phyloP scores from a whole-genome alignment of 2,329 filamentous ascomycete genomes.

The Fusarium avenaceum region DNA sequence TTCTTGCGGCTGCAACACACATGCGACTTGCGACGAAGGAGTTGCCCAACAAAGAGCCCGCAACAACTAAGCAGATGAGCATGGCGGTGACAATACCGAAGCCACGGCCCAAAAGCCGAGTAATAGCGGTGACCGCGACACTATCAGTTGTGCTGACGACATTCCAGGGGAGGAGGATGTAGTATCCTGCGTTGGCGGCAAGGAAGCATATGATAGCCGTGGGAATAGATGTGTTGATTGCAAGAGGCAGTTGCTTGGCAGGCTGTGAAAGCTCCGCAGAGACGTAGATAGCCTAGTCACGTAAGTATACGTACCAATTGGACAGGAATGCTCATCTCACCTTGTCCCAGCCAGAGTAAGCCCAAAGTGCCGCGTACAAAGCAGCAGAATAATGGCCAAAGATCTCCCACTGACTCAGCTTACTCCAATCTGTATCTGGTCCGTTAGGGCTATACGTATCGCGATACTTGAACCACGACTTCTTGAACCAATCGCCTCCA shows the following conservation, averaged over 20 bases:
- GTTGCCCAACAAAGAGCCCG: slow-evolving; percentile 72
- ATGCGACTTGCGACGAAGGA: slow-evolving; percentile 73
- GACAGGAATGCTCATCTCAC: slow-evolving; percentile 52
- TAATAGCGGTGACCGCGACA: slow-evolving; percentile 72
- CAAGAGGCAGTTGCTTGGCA: slow-evolving; percentile 68
- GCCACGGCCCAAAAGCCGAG: slow-evolving; percentile 64
- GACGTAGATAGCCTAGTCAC: slow-evolving; percentile 65
- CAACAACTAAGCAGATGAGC: slow-evolving; percentile 71
- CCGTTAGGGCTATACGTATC: slow-evolving; percentile 65
- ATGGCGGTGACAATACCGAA: slow-evolving; percentile 68
- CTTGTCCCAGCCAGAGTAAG: slow-evolving; percentile 77
- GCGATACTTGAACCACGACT: slow-evolving; percentile 68
- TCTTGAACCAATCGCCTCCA: slow-evolving; percentile 65
- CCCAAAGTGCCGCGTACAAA: slow-evolving; percentile 73
- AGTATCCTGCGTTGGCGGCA: slow-evolving; percentile 72
- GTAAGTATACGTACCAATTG: neutral
- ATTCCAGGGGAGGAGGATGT: slow-evolving; percentile 72
- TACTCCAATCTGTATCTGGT: slow-evolving; percentile 62
- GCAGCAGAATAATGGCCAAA: slow-evolving; percentile 72
- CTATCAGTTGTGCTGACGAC: slow-evolving; percentile 70
- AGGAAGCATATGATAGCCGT: slow-evolving; percentile 72
- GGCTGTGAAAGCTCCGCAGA: slow-evolving; percentile 66
- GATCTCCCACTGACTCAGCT: slow-evolving; percentile 67
- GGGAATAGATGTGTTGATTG: slow-evolving; percentile 72
- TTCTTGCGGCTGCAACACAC: slow-evolving; percentile 69